Conservation (phyloP, 768 basidiomycete genomes). For the Leccinum aurantiacum region DNA sequence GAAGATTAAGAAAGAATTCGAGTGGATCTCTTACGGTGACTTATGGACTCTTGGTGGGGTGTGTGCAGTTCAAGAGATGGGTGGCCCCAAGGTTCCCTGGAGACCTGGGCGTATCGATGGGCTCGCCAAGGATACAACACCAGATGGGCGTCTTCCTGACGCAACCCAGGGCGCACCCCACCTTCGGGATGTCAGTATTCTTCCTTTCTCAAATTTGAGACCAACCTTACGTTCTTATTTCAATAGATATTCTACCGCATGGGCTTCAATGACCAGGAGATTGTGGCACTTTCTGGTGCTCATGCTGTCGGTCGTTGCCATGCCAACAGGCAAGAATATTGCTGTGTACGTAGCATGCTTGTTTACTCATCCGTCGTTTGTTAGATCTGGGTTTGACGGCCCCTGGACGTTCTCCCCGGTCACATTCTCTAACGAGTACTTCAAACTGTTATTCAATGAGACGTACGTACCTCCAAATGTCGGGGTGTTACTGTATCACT, state of each 20-base stretch:
- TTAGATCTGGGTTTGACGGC: constrained; percentile 76
- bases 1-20: constrained; percentile 80
- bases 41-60: constrained; percentile 97
- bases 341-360: not conserved
- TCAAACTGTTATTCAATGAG: constrained; percentile 82
- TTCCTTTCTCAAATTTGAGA: not conserved
- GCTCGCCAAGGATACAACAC: constrained; percentile 66
- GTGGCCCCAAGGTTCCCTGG: constrained; percentile 92
- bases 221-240: not conserved
- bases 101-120: constrained; percentile 92
- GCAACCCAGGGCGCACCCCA: constrained; percentile 82
- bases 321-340: constrained; percentile 54
- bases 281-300: constrained; percentile 90
- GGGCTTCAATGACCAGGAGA: constrained; percentile 97
- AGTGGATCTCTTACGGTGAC: constrained; percentile 96
- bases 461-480: constrained; percentile 44
- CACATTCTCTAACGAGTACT: constrained; percentile 85
- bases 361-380: not conserved
- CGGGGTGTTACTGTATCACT: not conserved
- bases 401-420: constrained; percentile 97
- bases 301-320: constrained; percentile 98
- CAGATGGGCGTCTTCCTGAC: constrained; percentile 90
- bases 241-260: constrained; percentile 68
- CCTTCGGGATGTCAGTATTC: constrained; percentile 63
- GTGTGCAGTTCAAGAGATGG: constrained; percentile 88